Percentiles rank a stretch among this genome's conserved stretches.
phyloP scores from a whole-genome alignment of 352 stramenopile species.

The Pythium monospermum region DNA sequence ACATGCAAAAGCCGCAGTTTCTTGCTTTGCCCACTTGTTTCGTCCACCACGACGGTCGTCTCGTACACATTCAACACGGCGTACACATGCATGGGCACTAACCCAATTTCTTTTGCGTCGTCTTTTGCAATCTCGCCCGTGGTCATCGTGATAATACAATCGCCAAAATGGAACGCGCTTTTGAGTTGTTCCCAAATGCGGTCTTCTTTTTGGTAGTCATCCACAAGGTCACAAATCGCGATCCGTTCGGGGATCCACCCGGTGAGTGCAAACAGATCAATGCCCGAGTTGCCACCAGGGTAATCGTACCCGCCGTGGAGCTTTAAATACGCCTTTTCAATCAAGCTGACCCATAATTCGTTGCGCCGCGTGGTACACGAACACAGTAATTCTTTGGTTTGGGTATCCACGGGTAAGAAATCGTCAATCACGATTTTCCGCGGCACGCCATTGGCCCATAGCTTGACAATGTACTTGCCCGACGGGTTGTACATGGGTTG shows the following conservation, averaged over 20 bases:
- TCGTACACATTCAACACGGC: slow-evolving; percentile 93
- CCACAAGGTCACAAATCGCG: slow-evolving; percentile 39
- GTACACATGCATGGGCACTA: slow-evolving; percentile 96
- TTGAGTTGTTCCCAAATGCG: slow-evolving; percentile 89
- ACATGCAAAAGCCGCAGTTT: slow-evolving; percentile 86
- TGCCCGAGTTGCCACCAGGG: slow-evolving; percentile 94
- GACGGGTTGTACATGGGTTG: slow-evolving; percentile 84
- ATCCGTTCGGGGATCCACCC: slow-evolving; percentile 97
- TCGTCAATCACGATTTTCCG: slow-evolving; percentile 96
- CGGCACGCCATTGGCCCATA: slow-evolving; percentile 94
- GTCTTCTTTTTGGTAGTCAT: slow-evolving; percentile 27
- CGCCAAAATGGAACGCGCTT: slow-evolving; percentile 91
- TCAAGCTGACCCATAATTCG: slow-evolving; percentile 92
- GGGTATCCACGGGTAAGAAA: slow-evolving; percentile 83
- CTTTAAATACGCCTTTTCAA: slow-evolving; percentile 99
- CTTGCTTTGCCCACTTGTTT: slow-evolving; percentile 21
- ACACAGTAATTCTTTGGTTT: slow-evolving; percentile 69
- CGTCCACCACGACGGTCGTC: slow-evolving; percentile 27
- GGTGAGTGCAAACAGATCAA: slow-evolving; percentile 97
- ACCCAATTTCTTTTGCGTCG: slow-evolving; percentile 79
- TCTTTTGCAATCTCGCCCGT: slow-evolving; percentile 80
- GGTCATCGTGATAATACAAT: slow-evolving; percentile 97
- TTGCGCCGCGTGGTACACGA: slow-evolving; percentile 78
- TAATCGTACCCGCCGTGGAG: slow-evolving; percentile 97
- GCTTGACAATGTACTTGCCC: slow-evolving; percentile 96